phyloP scores from a whole-genome alignment of 305 asterid species.

The Salvia sclarea region DNA sequence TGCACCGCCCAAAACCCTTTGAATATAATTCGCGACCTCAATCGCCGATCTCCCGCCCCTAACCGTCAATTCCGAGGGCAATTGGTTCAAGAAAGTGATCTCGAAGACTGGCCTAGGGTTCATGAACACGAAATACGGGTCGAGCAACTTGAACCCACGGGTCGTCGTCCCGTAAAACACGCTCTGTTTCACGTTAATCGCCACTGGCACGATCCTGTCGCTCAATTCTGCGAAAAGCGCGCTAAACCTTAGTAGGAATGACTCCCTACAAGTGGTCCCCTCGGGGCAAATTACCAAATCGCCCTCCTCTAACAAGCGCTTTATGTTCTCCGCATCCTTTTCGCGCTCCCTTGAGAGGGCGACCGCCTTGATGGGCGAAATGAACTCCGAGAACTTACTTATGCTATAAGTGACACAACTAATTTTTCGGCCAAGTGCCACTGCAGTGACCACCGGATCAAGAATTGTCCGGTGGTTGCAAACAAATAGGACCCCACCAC shows the following conservation, averaged over 20 bases:
- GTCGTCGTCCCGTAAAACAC: conserved; percentile 73
- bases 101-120: conserved; percentile 77
- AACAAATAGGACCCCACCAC: conserved; percentile 64
- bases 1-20: conserved; percentile 68
- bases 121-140: conserved; percentile 89
- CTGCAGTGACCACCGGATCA: conserved; percentile 79
- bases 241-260: conserved; percentile 66
- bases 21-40: conserved; percentile 76
- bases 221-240: conserved; percentile 78
- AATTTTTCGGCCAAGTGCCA: conserved; percentile 75
- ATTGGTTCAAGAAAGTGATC: conserved; percentile 62
- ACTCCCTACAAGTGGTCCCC: conserved; percentile 80
- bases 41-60: conserved; percentile 58
- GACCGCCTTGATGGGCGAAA: conserved; percentile 77
- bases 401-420: conserved; percentile 87
- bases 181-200: conserved; percentile 59
- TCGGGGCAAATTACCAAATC: conserved; percentile 78
- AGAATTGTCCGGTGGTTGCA: conserved; percentile 79
- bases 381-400: conserved; percentile 70
- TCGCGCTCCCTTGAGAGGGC: conserved; percentile 71
- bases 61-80: conserved; percentile 58
- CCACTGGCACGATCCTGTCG: conserved; percentile 76
- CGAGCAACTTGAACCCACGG: conserved; percentile 61
- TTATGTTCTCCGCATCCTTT: conserved; percentile 64
- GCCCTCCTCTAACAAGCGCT: conserved; percentile 65